Evolutionary conservation across 2,329 filamentous ascomycete species (phyloP), one percentile per base, ranked within the genome.

Genomic region (Cyclaneusma minus): DNA sequence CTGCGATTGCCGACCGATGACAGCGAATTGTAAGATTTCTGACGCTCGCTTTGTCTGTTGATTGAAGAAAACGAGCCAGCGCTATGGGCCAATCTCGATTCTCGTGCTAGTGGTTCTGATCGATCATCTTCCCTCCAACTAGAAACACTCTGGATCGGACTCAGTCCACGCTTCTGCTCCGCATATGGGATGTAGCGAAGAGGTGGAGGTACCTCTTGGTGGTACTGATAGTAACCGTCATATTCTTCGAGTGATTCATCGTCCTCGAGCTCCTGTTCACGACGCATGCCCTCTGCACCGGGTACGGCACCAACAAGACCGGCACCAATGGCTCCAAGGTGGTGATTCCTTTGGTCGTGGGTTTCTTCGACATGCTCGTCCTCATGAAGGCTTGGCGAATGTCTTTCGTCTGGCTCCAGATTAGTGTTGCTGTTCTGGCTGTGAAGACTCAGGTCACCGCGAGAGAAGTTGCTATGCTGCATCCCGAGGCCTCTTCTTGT

Each of bases 121-220:
- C 73, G 28, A n/a, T 70, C 70, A 24, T 71, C 69, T 41, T 84
- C 73, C 4, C 70, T 76, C 42, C 84, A 87, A 35, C 85, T 89
- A 7, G 83, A 87, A 10, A 93, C 81, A 41, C 85, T 94, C 39
- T 89, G 85, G 32, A 92, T 85, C 1, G 87, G 87, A 45, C 85
- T 94, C 25, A 91, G 54, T 7, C 73, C 76, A 21, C 80, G 75
- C 27, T 69, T 64, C 38, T 77, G 69, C 7, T 70, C 63, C 39
- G 74, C 65, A 35, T 80, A 75, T 2, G 75, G 68, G n/a, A 73
- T 61, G 38, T 77, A 78, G 36, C 67, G 68, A 15, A 73, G 50
- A 10, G 68, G 69, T 3, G 68, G 64, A 3, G 70, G 69, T 3
- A 76, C 70, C 33, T 75, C 67, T 38, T 75, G 70, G 3, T 39